Percentiles rank a stretch among this genome's conserved stretches.
Evolutionary conservation across 139 green algal species (phyloP).

Genomic region (Closterium sp.): DNA sequence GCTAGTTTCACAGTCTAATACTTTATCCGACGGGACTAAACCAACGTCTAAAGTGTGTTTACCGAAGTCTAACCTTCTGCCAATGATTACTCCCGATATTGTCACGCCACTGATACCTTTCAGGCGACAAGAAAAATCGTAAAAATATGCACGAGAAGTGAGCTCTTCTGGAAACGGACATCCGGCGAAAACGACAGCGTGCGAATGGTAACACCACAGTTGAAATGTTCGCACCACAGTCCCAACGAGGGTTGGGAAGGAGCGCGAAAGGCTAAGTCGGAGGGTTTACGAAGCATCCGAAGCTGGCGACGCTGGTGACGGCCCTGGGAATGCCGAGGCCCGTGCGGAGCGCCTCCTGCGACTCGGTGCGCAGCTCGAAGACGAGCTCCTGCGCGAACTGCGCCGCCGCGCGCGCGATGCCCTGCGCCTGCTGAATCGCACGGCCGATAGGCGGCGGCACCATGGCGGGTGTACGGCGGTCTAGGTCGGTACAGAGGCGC

Average conservation of each 20-base stretch:
- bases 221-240: no score
- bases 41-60: no score
- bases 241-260: not conserved
- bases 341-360: not conserved
- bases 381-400: not conserved
- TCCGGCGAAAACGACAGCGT: not conserved
- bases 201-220: not conserved
- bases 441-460: not conserved
- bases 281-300: not conserved
- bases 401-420: not conserved
- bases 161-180: no score
- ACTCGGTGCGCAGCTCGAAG: slow-evolving; percentile 6
- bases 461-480: not conserved
- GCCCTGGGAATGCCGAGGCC: slow-evolving; percentile 11
- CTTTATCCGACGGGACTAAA: no score
- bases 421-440: not conserved
- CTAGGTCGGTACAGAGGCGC: not conserved
- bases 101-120: not conserved
- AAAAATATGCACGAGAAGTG: not conserved
- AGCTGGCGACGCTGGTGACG: not conserved
- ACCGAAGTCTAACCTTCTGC: not conserved
- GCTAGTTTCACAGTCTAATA: no score
- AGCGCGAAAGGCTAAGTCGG: not conserved
- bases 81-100: not conserved
- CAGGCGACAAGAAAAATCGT: not conserved